These are phyloP conservation scores for Pisolithus tinctorius DNA, from an alignment of 768 basidiomycete genomes.

Conservation along the genomic window DNA sequence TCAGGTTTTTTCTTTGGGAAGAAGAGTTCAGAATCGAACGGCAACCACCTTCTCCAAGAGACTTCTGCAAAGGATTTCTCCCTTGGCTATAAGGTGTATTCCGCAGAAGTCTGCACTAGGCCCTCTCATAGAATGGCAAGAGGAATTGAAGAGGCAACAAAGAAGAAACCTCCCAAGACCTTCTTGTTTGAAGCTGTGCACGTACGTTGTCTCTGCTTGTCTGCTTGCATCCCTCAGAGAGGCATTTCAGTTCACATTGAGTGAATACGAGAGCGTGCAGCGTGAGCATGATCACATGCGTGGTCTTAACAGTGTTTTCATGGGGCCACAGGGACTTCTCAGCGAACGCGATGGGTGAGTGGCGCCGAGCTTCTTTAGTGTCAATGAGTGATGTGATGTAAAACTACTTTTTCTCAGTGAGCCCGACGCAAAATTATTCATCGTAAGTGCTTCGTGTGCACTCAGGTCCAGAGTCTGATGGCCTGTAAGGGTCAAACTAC, in stretches of 20 bases:
- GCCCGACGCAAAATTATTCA: slow-evolving; percentile 62
- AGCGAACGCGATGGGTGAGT: slow-evolving; percentile 72
- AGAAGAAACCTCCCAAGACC: slow-evolving; percentile 76
- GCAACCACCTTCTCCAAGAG: not conserved
- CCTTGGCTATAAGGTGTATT: slow-evolving; percentile 8
- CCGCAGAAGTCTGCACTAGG: slow-evolving; percentile 41
- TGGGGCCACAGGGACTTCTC: slow-evolving; percentile 52
- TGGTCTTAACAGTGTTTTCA: slow-evolving; percentile 69
- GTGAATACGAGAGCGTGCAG: slow-evolving; percentile 63
- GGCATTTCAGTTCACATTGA: slow-evolving; percentile 55
- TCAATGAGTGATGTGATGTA: slow-evolving; percentile 1
- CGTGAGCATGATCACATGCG: slow-evolving; percentile 48
- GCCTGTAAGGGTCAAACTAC: slow-evolving; percentile 71
- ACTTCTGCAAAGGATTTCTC: not conserved
- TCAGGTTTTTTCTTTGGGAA: slow-evolving; percentile 5
- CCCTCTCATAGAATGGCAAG: slow-evolving; percentile 51
- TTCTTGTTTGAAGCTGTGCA: slow-evolving; percentile 79
- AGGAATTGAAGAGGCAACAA: slow-evolving; percentile 79
- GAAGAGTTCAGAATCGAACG: not conserved
- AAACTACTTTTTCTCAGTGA: slow-evolving; percentile 37
- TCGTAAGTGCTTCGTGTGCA: slow-evolving; percentile 38
- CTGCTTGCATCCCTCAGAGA: not conserved
- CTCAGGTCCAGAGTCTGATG: not conserved
- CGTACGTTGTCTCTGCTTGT: slow-evolving; percentile 34
- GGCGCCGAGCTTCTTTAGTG: not conserved